Evolutionary conservation across 805 yeast species (phyloP).

Genomic region (Kluyveromyces lactis): DNA sequence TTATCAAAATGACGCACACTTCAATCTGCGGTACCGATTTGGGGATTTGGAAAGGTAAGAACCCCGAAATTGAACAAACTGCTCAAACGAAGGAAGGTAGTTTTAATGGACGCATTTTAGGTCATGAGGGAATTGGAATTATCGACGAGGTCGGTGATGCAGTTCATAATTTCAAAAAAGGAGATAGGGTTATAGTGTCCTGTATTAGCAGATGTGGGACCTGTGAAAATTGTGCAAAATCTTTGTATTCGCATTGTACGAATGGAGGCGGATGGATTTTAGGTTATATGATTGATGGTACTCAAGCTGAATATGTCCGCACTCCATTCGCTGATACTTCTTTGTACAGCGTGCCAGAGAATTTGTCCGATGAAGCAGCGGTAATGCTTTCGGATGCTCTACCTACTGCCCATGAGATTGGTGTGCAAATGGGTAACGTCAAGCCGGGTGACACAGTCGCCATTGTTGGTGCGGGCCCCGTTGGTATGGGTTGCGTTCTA

Average conservation of each 20-base stretch:
- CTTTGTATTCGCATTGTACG: conserved; percentile 80
- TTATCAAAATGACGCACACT: conserved; percentile 67
- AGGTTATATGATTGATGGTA: conserved; percentile 76
- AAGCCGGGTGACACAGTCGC: conserved; percentile 60
- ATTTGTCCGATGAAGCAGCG: conserved; percentile 84
- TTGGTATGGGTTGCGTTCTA: conserved; percentile 61
- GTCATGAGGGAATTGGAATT: conserved; percentile 78
- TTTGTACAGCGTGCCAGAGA: conserved; percentile 63
- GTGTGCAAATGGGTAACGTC: conserved; percentile 58
- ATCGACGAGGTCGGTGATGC: conserved; percentile 59
- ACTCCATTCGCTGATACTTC: conserved; percentile 85
- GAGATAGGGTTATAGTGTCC: conserved; percentile 78
- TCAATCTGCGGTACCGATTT: conserved; percentile 86
- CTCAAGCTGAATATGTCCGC: conserved; percentile 81
- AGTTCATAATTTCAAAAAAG: conserved; percentile 59
- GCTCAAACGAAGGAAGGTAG: conserved; percentile 68
- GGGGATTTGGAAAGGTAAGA: conserved; percentile 37
- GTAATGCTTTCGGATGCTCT: conserved; percentile 38
- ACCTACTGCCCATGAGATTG: conserved; percentile 70
- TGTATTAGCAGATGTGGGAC: conserved; percentile 57
- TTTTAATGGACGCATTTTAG: conserved; percentile 73
- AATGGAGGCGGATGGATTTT: conserved; percentile 63
- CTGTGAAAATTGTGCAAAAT: conserved; percentile 56
- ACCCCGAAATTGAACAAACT: conserved; percentile 51
- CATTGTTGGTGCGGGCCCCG: conserved; percentile 83